These are phyloP conservation scores for Piloderma croceum DNA, from an alignment of 768 basidiomycete genomes.

Conservation along the genomic window DNA sequence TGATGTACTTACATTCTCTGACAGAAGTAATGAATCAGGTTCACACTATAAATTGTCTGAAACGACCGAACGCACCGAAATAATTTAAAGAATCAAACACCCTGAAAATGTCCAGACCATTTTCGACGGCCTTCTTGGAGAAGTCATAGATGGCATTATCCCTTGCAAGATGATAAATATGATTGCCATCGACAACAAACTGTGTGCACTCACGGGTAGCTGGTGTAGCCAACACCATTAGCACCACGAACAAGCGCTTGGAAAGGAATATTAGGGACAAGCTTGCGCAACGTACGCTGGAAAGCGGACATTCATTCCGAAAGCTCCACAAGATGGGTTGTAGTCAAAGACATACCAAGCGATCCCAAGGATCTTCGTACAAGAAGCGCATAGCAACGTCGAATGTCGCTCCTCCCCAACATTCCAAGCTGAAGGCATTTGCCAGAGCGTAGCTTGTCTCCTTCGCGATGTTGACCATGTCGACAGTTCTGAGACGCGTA, in stretches of 20 bases:
- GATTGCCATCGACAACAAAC: neutral
- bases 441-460: conserved; percentile 93
- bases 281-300: conserved; percentile 83
- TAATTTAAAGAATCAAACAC: conserved; percentile 99
- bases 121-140: conserved; percentile 99
- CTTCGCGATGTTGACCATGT: conserved; percentile 98
- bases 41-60: neutral
- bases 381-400: conserved; percentile 99
- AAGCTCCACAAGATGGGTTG: no score
- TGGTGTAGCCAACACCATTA: conserved; percentile 98
- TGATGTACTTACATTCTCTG: conserved; percentile 51
- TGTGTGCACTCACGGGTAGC: conserved; percentile 72
- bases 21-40: conserved; percentile 6
- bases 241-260: conserved; percentile 98
- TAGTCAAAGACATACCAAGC: conserved; percentile 57
- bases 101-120: conserved; percentile 98
- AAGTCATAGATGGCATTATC: conserved; percentile 99
- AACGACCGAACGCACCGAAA: conserved; percentile 56
- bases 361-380: conserved; percentile 99
- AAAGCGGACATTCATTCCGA: neutral
- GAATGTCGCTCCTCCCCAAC: conserved; percentile 99
- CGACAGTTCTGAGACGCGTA: conserved; percentile 90
- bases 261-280: conserved; percentile 98
- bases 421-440: conserved; percentile 95
- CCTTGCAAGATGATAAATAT: conserved; percentile 30